Base-by-base conservation (phyloP, 2,329 filamentous ascomycete genomes). In the Penicillium sp. region DNA sequence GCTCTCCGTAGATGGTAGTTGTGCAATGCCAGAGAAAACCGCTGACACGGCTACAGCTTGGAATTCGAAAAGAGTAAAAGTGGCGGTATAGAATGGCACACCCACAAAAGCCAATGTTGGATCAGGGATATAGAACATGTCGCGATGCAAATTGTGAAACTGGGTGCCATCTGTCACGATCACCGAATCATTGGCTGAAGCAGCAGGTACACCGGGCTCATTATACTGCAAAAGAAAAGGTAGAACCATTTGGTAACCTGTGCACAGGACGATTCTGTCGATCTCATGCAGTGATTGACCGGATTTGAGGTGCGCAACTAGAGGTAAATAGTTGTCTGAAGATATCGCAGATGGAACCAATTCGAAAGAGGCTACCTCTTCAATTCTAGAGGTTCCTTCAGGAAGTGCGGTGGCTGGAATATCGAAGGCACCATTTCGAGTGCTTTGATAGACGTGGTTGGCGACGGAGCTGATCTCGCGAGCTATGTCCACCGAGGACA, bases 41-140 rank as follows among this genome's bases (percentile, higher is more conserved):
- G 80, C 75, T 0, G 83, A 79, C 0, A 85, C 70, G 0, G 76
- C 78, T 54, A 84, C 79, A 0, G 82, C 83, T 61, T 88, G 85
- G 56, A 86, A 86, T 52, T 88, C 84, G 52, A 87, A 88, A 0
- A 87, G 71, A 0, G 81, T 82, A 59, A 87, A 88, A 0, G 84
- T 87, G 0, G 83, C 82, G 0, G 81, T 81, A 59, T 85, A 80
- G 59, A 82, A 86, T 0, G 82, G 83, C 0, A 84, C 79, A 0
- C 84, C 84, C 15, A 87, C 71, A 54, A 87, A 87, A 0, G 75
- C 71, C 0, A 88, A 70, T 0, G 81, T 79, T 0, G 84, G 82
- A 52, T 88, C 83, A 0, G 77, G 76, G 38, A 87, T 86, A 66
- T 87, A 88, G 62, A 86, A 88, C 12, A 88, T 82, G 61, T 88